Conservation (phyloP, 495 filamentous ascomycete species). For the Lasiosphaeria ovina region DNA sequence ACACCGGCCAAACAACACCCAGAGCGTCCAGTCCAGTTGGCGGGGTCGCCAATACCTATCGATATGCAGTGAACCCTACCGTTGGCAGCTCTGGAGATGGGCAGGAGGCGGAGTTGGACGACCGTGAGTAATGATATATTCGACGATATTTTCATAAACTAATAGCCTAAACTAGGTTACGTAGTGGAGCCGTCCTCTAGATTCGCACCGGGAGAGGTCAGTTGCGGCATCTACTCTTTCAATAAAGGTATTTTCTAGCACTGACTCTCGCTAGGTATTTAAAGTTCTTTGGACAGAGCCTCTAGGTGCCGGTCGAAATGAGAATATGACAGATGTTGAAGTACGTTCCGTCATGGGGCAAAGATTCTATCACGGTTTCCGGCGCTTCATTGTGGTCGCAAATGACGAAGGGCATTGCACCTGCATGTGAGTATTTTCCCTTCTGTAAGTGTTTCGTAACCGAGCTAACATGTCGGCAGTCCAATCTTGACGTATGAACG, state of each 20-base stretch:
- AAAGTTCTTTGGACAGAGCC: conserved; percentile 50
- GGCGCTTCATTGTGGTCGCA: conserved; percentile 48
- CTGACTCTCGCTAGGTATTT: conserved; percentile 36
- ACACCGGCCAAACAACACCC: not conserved
- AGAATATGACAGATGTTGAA: conserved; percentile 30
- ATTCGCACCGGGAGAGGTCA: conserved; percentile 44
- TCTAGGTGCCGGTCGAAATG: conserved; percentile 30
- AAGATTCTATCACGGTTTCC: conserved; percentile 42
- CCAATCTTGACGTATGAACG: conserved; percentile 49
- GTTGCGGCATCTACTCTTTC: not conserved
- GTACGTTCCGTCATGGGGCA: conserved; percentile 27
- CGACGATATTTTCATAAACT: not conserved
- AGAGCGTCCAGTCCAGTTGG: not conserved
- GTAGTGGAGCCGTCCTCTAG: conserved; percentile 38
- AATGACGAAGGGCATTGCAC: conserved; percentile 48
- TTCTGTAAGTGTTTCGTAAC: not conserved
- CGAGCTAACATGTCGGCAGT: conserved; percentile 25
- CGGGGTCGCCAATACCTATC: not conserved
- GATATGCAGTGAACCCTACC: not conserved
- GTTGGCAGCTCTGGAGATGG: not conserved
- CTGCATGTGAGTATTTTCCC: conserved; percentile 43
- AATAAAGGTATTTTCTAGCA: not conserved
- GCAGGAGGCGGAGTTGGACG: not conserved
- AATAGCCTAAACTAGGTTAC: conserved; percentile 30
- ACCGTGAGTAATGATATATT: conserved; percentile 4